Percentiles rank a stretch among this genome's conserved stretches.
These are phyloP conservation scores for Bjerkandera adusta DNA, from an alignment of 1,284 basidiomycete species.

Conservation along the genomic window DNA sequence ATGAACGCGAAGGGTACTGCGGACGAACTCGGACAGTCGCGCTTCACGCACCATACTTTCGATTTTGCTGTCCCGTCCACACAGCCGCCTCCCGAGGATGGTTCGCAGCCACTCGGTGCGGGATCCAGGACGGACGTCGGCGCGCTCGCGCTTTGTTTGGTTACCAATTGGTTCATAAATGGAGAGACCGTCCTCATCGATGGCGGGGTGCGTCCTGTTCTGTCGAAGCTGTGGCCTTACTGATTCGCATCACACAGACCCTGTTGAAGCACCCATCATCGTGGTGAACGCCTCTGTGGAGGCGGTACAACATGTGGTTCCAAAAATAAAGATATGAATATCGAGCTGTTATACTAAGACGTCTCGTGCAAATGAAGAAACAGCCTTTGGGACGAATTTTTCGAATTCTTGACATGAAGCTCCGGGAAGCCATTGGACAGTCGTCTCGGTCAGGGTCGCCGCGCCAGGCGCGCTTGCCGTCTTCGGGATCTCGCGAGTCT, in stretches of 20 bases:
- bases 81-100: conserved; percentile 8
- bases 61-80: conserved; percentile 7
- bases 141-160: conserved; percentile 42
- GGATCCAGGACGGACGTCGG: conserved; percentile 45
- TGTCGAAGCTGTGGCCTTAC: neutral
- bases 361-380: too few relatives aligned
- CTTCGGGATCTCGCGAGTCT: too few relatives aligned
- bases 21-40: conserved; percentile 34
- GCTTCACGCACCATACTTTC: neutral
- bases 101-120: neutral
- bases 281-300: too few relatives aligned
- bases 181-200: conserved; percentile 50
- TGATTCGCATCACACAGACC: neutral
- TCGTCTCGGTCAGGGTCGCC: too few relatives aligned
- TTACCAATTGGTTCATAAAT: conserved; percentile 49
- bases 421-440: too few relatives aligned
- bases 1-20: conserved; percentile 32
- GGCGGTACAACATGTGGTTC: too few relatives aligned
- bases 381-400: too few relatives aligned
- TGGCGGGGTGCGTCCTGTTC: conserved; percentile 39
- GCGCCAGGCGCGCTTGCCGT: too few relatives aligned
- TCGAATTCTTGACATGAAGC: too few relatives aligned
- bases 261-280: neutral
- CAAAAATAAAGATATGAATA: too few relatives aligned
- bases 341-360: too few relatives aligned